phyloP scores from a whole-genome alignment of 31 red algal species.

The Porphyra umbilicalis region DNA sequence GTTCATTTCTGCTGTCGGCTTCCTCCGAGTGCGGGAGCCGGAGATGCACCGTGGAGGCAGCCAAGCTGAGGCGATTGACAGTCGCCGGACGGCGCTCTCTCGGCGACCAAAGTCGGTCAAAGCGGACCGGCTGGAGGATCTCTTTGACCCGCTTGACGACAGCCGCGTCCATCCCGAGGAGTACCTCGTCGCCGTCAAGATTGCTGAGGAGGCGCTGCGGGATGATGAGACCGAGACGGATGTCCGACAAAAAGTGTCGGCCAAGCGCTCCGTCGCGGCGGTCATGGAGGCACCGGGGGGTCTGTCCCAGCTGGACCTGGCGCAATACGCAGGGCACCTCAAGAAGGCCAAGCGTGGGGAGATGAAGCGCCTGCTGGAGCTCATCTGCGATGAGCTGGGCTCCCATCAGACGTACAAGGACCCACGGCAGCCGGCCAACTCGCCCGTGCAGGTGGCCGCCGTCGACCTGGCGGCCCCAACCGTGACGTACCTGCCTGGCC shows the following conservation, averaged over 20 bases:
- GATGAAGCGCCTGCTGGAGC: conserved; percentile 1
- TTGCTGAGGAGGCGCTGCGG: conserved; percentile 75
- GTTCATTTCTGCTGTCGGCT: conserved; percentile 73
- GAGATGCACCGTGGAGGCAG: conserved; percentile 61
- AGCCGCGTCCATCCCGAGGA: conserved; percentile 93
- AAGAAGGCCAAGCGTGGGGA: background rate
- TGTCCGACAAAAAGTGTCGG: background rate
- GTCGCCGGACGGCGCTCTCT: conserved; percentile 21
- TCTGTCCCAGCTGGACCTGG: background rate
- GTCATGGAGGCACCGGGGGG: background rate
- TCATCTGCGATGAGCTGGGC: background rate
- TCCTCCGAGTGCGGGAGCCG: conserved; percentile 73
- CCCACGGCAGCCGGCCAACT: background rate
- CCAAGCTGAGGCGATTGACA: conserved; percentile 35
- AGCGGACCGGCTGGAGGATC: conserved; percentile 40
- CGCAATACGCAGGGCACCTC: background rate
- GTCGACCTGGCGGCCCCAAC: background rate
- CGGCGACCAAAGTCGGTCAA: conserved; percentile 24
- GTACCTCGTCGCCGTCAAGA: conserved; percentile 81
- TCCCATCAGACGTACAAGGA: background rate
- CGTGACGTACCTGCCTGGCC: conserved; percentile 6
- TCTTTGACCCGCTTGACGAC: conserved; percentile 85
- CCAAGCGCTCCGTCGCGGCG: background rate
- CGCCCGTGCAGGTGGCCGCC: background rate
- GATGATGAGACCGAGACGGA: conserved; percentile 31